Base-by-base conservation (phyloP, 768 basidiomycete genomes). In the Hericium rajendrae region DNA sequence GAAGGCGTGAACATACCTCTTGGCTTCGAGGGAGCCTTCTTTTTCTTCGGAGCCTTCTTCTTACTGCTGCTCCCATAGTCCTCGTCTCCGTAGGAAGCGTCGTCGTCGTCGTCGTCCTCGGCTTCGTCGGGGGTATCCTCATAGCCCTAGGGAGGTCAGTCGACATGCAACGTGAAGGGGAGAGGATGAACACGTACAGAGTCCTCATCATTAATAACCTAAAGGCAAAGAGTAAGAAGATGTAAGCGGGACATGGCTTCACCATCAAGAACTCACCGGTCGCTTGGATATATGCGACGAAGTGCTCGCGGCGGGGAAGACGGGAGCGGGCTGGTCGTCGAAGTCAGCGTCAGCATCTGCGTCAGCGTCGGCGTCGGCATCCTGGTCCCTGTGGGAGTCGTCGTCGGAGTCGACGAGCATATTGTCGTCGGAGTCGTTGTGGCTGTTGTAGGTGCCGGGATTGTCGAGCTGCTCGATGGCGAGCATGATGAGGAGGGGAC, bases 51-150 rank as follows among this genome's bases (percentile, higher is more conserved):
- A 49, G 74, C 73, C 69, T 82, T 86, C 77, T 85, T 86, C 74
- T 80, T 83, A 78, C 78, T 57, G 73, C 51, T 56, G 53, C 59
- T 55, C 28, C 76, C 81, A 67, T 86, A 86, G 67, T 86, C 84
- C 65, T 86, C 84, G 66, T 88, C 86, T 50, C 80, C 88, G 67
- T 89, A 91, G 53, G 87, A 86, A 60, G 79, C 85, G 66, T 91
- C 88, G 58, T 84, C 85, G 18, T 85, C 85, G 18, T 84, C 78
- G 48, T 74, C 74, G 11, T 74, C 78, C 1, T 81, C 76, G 4
- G 82, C 82, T 54, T 84, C 79, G 49, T 78, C 72, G 12, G 64
- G 62, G 48, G 69, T 71, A 60, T 72, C 77, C 48, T 83, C 83
- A 60, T 87, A 85, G 32, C 77, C 85, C 70, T 82, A 77, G 59